Evolutionary conservation across 176 grass and related monocot species (phyloP), one percentile per base, ranked within the genome.

Genomic region (Rhynchospora pubera): DNA sequence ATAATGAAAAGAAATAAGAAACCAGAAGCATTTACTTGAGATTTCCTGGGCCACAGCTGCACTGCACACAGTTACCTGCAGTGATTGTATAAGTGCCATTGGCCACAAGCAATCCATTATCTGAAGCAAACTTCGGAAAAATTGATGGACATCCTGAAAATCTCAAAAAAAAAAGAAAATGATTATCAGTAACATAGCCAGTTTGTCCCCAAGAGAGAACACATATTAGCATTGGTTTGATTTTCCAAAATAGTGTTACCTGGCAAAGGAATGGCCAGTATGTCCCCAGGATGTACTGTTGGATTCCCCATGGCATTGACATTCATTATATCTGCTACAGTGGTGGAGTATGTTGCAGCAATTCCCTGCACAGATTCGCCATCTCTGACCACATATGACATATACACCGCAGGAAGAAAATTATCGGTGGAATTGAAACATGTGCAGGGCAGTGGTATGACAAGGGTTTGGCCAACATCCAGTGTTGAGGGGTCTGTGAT

Each of bases 371-470:
- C 89, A 4, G 89, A 90, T 55, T 97, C 94, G 3, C 94, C 94
- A 9, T 84, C 87, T 42, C 78, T 88, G 44, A 97, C 89, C 26
- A 91, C 91, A 87, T 97, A 97, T 10, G 94, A 97, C 39, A 97
- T 87, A 88, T 97, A 97, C 14, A 91, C 23, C 0, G 94, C 85
- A 26, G 94, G 94, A 0, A 97, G 86, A 85, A 91, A 91, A 78
- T 93, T 93, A 67, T 97, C 94, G 12, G 91, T 85, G 9, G 94
- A 90, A 81, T 97, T 97, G 89, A 97, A 97, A 85, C 94, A 97
- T 73, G 87, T 87, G 84, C 94, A 97, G 8, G 94, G 91, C 9
- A 97, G 89, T 28, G 94, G 94, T 2, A 97, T 21, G 81, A 90
- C 91, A 7, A 97, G 87, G 66, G 48, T 88, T 53, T 87, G 79